Conservation (phyloP, 257 asterid species). For the Solanum sejunctum region DNA sequence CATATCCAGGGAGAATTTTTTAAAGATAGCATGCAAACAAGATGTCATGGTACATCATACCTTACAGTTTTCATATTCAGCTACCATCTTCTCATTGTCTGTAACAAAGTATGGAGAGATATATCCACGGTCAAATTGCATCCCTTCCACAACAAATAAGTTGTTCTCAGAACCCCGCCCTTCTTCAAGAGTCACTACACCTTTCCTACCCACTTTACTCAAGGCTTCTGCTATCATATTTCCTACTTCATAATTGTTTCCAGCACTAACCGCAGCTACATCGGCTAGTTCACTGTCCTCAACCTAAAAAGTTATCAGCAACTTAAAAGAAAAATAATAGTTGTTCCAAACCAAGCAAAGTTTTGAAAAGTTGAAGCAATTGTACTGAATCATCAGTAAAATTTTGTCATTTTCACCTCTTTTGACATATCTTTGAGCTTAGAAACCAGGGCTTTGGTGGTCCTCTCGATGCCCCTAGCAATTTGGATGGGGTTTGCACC, state of each 20-base stretch:
- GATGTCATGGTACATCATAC: constrained; percentile 14
- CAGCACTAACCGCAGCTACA: constrained; percentile 99
- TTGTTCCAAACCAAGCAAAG: background rate
- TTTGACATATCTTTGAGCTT: constrained; percentile 75
- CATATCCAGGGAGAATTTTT: background rate
- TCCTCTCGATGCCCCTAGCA: constrained; percentile 87
- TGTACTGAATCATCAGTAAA: background rate
- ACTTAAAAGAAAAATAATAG: background rate
- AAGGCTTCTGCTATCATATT: constrained; percentile 92
- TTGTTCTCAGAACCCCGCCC: constrained; percentile 87
- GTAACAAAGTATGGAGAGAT: constrained; percentile 89
- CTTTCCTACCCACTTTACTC: constrained; percentile 95
- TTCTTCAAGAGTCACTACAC: constrained; percentile 97
- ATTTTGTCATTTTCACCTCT: constrained; percentile 39
- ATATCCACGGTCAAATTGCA: constrained; percentile 98
- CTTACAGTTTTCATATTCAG: constrained; percentile 96
- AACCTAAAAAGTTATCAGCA: constrained; percentile 25
- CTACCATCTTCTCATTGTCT: constrained; percentile 87
- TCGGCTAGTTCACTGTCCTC: constrained; percentile 96
- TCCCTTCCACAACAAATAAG: constrained; percentile 87
- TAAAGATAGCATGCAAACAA: background rate
- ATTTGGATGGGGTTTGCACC: constrained; percentile 94
- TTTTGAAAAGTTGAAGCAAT: background rate
- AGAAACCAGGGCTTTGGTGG: constrained; percentile 72
- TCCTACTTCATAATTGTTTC: constrained; percentile 89